Conservation (phyloP, 139 green algal genomes). For the Haematococcus lacustris region DNA sequence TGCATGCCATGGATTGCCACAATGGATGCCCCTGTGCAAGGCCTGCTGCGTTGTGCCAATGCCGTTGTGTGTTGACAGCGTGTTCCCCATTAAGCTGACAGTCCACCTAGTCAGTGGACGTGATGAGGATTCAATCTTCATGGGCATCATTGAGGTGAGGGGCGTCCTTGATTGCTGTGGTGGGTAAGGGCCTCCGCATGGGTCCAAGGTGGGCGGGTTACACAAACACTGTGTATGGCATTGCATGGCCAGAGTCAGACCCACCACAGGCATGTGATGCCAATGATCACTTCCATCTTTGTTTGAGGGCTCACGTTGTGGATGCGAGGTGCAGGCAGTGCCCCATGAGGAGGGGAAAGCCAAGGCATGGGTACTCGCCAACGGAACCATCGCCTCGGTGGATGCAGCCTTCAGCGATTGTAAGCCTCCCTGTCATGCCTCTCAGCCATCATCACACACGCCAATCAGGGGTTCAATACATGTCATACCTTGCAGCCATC, state of each 20-base stretch:
- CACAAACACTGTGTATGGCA: too few relatives aligned
- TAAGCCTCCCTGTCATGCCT: neutral
- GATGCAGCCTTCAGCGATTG: neutral
- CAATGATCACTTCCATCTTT: too few relatives aligned
- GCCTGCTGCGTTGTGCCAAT: too few relatives aligned
- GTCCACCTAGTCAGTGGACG: neutral
- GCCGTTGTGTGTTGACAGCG: neutral
- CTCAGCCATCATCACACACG: neutral
- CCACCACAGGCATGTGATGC: too few relatives aligned
- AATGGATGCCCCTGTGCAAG: too few relatives aligned
- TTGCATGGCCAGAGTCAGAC: too few relatives aligned
- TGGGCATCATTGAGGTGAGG: constrained; percentile 5
- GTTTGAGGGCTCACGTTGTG: too few relatives aligned
- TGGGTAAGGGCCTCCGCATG: too few relatives aligned
- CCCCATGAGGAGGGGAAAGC: too few relatives aligned
- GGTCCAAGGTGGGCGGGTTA: neutral
- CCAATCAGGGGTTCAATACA: neutral
- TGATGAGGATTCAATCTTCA: constrained; percentile 4
- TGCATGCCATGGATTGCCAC: too few relatives aligned
- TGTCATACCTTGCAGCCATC: neutral
- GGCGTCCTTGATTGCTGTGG: too few relatives aligned
- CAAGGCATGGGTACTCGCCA: neutral
- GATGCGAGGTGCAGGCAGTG: too few relatives aligned
- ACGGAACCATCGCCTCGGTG: neutral
- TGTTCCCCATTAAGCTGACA: neutral